Evolutionary conservation across 2,329 filamentous ascomycete genomes (phyloP).

Genomic region (Fonsecaea erecta): DNA sequence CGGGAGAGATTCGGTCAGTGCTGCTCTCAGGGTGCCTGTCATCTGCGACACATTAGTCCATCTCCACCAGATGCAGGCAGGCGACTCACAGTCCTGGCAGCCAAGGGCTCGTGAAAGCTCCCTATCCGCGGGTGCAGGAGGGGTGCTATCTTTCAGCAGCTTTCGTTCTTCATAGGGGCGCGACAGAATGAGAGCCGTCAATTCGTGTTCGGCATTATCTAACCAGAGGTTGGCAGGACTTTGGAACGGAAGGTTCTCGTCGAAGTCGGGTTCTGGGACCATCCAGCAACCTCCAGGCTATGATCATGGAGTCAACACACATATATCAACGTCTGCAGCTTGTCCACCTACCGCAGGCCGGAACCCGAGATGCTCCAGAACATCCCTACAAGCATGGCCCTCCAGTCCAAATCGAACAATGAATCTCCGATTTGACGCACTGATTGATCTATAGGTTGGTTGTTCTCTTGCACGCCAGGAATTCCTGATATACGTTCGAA

Average conservation of each 20-base stretch:
- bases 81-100: conserved; percentile 35
- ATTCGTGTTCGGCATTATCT: conserved; percentile 65
- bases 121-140: conserved; percentile 27
- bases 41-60: conserved; percentile 29
- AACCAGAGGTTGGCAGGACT: conserved; percentile 54
- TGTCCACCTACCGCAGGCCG: conserved; percentile 48
- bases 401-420: conserved; percentile 66
- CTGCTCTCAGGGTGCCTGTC: conserved; percentile 45
- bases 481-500: conserved; percentile 66
- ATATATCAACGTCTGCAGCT: background rate
- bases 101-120: conserved; percentile 32
- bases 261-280: conserved; percentile 46
- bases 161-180: conserved; percentile 46
- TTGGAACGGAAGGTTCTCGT: conserved; percentile 46
- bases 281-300: conserved; percentile 47
- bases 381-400: conserved; percentile 55
- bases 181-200: conserved; percentile 58
- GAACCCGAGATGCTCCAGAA: conserved; percentile 66
- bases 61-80: background rate
- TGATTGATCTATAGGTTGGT: conserved; percentile 53
- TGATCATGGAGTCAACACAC: conserved; percentile 16
- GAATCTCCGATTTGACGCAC: conserved; percentile 66
- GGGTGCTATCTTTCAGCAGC: conserved; percentile 30
- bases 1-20: conserved; percentile 18
- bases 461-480: conserved; percentile 54